phyloP scores from a whole-genome alignment of 225 moss, liverwort and hornwort genomes.

The Neckera pumila region DNA sequence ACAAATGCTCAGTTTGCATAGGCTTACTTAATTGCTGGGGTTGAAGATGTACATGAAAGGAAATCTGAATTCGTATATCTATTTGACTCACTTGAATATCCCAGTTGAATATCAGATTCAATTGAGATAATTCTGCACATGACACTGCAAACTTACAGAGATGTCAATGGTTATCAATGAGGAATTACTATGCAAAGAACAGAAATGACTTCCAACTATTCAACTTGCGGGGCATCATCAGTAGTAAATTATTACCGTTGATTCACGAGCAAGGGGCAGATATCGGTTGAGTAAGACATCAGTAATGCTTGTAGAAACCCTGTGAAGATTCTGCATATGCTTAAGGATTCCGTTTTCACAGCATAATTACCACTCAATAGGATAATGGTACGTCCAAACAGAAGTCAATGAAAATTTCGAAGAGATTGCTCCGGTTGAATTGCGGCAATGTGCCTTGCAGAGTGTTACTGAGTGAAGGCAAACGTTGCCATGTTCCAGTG shows the following conservation, averaged over 20 bases:
- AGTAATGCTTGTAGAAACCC: neutral
- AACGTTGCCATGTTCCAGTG: neutral
- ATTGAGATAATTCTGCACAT: neutral
- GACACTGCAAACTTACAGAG: neutral
- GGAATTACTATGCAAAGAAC: neutral
- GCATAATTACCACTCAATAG: neutral
- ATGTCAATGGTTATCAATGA: neutral
- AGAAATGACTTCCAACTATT: neutral
- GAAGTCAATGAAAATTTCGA: constrained; percentile 1
- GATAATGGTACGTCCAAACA: neutral
- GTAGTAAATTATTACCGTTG: neutral
- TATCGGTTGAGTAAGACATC: neutral
- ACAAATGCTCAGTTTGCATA: neutral
- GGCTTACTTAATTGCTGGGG: neutral
- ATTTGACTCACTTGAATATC: neutral
- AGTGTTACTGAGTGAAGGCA: constrained; percentile 6
- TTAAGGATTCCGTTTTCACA: neutral
- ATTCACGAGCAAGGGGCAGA: neutral
- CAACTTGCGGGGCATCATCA: neutral
- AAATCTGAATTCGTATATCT: neutral
- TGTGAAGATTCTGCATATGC: neutral
- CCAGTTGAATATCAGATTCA: neutral
- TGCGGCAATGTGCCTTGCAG: constrained; percentile 5
- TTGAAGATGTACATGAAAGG: neutral
- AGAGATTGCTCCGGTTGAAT: neutral